These are phyloP conservation scores for Hymenoscyphus fraxineus DNA, from an alignment of 2,329 filamentous ascomycete species.

Conservation along the genomic window DNA sequence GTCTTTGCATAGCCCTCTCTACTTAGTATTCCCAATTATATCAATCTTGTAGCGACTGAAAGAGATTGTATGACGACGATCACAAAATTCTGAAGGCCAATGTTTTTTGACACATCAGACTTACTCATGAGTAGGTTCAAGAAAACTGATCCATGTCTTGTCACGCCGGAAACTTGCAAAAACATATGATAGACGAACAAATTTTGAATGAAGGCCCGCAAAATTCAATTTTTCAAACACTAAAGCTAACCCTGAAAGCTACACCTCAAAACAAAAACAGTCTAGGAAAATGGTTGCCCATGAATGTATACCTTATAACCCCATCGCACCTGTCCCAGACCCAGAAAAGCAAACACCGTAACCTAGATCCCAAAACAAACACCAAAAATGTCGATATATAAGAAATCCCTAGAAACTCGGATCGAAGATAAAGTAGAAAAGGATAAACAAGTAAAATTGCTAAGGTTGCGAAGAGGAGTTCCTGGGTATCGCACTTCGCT, in stretches of 20 bases:
- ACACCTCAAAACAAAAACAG: background rate
- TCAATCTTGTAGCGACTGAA: too few relatives aligned
- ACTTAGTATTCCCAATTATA: too few relatives aligned
- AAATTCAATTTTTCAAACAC: background rate
- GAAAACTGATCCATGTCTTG: too few relatives aligned
- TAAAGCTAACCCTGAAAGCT: background rate
- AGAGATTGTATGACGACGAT: too few relatives aligned
- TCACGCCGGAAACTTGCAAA: too few relatives aligned
- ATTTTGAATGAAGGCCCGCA: background rate
- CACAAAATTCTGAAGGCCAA: too few relatives aligned
- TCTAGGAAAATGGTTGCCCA: background rate
- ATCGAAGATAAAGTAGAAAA: background rate
- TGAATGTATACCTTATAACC: background rate
- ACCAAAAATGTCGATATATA: background rate
- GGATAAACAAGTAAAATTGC: background rate
- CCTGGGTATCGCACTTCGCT: background rate
- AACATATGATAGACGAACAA: background rate
- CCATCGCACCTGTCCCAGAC: background rate
- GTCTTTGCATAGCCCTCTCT: too few relatives aligned
- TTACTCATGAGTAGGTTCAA: too few relatives aligned
- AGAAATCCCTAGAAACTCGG: background rate
- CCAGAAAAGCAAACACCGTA: background rate
- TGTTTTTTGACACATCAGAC: too few relatives aligned
- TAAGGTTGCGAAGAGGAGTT: background rate
- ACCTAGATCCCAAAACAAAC: background rate